phyloP scores from a whole-genome alignment of 352 stramenopile genomes.

The Phytophthora kernoviae region DNA sequence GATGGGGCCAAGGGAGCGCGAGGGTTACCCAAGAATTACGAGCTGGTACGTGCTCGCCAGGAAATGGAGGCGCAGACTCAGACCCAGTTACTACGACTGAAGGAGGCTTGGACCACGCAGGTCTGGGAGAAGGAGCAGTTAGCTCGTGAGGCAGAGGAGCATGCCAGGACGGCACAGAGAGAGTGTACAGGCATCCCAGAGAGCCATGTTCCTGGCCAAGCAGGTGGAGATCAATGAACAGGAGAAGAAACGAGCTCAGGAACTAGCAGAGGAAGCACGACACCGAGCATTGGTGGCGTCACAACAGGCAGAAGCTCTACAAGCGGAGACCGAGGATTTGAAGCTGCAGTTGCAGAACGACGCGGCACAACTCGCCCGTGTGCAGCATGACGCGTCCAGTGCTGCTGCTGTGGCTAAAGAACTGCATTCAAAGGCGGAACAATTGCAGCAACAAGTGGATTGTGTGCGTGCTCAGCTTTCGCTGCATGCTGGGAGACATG shows the following conservation, averaged over 20 bases:
- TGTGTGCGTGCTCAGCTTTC: constrained; percentile 77
- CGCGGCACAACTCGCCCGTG: constrained; percentile 66
- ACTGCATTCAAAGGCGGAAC: constrained; percentile 70
- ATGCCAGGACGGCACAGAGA: constrained; percentile 75
- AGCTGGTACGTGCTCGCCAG: constrained; percentile 82
- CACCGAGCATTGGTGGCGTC: constrained; percentile 62
- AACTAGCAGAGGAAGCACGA: constrained; percentile 70
- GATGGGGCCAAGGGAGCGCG: constrained; percentile 44
- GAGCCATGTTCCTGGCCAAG: constrained; percentile 65
- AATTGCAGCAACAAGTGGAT: constrained; percentile 79
- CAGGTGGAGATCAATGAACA: constrained; percentile 88
- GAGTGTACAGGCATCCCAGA: constrained; percentile 71
- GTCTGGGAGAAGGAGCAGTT: constrained; percentile 78
- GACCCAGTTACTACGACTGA: constrained; percentile 51
- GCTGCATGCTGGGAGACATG: constrained; percentile 73
- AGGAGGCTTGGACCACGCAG: constrained; percentile 60
- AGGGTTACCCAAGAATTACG: constrained; percentile 85
- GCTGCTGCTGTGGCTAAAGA: constrained; percentile 69
- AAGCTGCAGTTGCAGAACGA: constrained; percentile 79
- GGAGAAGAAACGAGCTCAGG: constrained; percentile 73
- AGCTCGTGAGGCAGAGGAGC: constrained; percentile 70
- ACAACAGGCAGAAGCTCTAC: constrained; percentile 71
- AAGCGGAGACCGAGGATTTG: constrained; percentile 75
- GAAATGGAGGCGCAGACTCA: constrained; percentile 81
- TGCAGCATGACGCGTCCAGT: constrained; percentile 74